Base-by-base conservation (phyloP, 2,329 filamentous ascomycete genomes). In the Xylariaceae sp. region DNA sequence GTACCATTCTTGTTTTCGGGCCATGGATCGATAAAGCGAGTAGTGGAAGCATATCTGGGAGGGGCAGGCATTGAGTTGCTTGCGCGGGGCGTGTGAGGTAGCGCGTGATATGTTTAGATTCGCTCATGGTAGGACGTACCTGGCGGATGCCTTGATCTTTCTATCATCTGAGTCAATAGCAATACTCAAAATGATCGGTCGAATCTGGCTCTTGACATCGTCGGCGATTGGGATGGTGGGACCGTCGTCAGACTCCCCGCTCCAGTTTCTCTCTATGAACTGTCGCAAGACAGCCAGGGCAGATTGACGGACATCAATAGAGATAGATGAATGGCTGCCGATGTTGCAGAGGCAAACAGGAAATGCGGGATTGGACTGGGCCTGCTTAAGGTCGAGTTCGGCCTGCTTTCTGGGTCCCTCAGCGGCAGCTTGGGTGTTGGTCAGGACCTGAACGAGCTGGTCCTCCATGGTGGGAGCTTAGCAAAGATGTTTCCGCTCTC, bases 91-190 rank as follows among this genome's bases (percentile, higher is more conserved):
- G n/a, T n/a, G n/a, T n/a, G n/a, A 6, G 22, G 22, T 26, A 11
- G 22, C 22, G 22, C n/a, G 22, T 26, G 22, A 11, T 11, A 11
- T 26, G 22, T 26, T 6, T 26, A 26, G 22, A 26, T 11, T 26
- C 6, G 22, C 22, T 26, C 6, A 6, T 11, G 6, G 11, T 19
- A 13, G 13, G 19, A 15, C 81, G 53, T 83, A 88, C 73, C 89
- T 94, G 38, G 91, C 88, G n/a, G 86, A 82, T 42, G 83, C 79
- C 71, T 93, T 93, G 60, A 96, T 83, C 67, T 88, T 95, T 54
- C 89, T 80, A 59, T 95, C 87, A 22, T 81, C 79, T 32, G 75
- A 71, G 44, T 79, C 85, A 37, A 90, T 76, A 17, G 86, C 86
- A 42, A 97, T 73, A 48, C 89, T 81, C 38, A 98, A 76, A 50